Conservation (phyloP, 495 filamentous ascomycete genomes). For the Neurospora sublineolata region DNA sequence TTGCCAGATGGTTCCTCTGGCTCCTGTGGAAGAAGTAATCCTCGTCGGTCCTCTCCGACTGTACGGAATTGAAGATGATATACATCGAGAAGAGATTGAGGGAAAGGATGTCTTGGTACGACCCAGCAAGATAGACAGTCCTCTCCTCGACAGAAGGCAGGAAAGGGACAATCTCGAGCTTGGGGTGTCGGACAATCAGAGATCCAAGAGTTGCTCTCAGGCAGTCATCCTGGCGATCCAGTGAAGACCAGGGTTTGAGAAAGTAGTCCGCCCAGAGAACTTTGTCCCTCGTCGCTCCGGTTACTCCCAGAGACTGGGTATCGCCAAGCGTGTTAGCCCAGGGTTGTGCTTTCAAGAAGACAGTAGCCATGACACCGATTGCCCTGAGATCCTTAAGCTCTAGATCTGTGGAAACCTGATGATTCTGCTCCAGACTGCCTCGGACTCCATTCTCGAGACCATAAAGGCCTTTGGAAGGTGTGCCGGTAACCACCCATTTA, state of each 20-base stretch:
- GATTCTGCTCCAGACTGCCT: constrained; percentile 6
- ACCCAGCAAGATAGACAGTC: constrained; percentile 64
- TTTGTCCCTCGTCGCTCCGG: neutral
- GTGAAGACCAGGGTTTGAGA: constrained; percentile 48
- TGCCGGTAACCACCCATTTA: constrained; percentile 86
- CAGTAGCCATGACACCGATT: constrained; percentile 56
- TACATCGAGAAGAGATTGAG: constrained; percentile 76
- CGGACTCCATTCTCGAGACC: constrained; percentile 37
- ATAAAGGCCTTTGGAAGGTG: constrained; percentile 70
- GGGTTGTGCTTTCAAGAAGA: constrained; percentile 65
- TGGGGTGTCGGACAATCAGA: constrained; percentile 69
- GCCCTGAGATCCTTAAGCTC: constrained; percentile 64
- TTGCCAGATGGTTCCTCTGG: constrained; percentile 50
- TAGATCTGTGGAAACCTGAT: constrained; percentile 23
- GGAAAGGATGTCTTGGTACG: constrained; percentile 70
- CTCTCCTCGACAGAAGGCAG: constrained; percentile 60
- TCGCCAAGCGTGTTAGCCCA: constrained; percentile 46
- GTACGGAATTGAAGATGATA: constrained; percentile 75
- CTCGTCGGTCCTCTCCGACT: constrained; percentile 68
- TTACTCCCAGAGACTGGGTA: constrained; percentile 16
- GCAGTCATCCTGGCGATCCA: constrained; percentile 45
- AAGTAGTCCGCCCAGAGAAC: constrained; percentile 59
- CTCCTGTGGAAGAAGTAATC: constrained; percentile 83
- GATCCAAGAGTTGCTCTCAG: constrained; percentile 60
- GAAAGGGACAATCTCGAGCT: constrained; percentile 54